These are phyloP conservation scores for Ophiostoma piceae DNA, from an alignment of 2,329 filamentous ascomycete genomes.

Conservation along the genomic window DNA sequence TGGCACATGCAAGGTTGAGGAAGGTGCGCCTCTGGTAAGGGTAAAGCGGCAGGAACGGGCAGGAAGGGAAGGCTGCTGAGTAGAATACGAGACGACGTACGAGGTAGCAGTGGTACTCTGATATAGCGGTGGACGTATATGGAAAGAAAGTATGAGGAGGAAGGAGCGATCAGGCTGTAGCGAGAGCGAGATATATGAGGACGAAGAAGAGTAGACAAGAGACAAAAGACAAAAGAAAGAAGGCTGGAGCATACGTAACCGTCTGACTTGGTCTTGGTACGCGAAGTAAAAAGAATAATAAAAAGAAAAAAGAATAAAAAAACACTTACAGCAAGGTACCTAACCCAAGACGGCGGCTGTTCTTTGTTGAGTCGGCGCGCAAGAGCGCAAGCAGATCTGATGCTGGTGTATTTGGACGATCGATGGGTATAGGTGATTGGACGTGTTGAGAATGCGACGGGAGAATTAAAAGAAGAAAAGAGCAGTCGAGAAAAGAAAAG, in stretches of 20 bases:
- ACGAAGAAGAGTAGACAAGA: not conserved
- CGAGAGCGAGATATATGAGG: not conserved
- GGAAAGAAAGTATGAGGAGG: not conserved
- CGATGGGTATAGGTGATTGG: not conserved
- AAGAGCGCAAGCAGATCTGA: not conserved
- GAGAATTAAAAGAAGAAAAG: not conserved
- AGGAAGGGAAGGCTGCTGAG: not conserved
- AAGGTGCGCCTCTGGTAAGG: not conserved
- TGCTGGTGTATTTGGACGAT: not conserved
- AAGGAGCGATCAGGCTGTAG: not conserved
- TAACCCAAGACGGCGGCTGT: slow-evolving; percentile 11
- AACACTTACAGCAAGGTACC: slow-evolving; percentile 1
- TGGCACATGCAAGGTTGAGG: not conserved
- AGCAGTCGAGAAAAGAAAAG: no score
- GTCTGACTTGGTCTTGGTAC: slow-evolving; percentile 4
- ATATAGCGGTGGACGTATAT: no score
- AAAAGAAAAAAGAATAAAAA: not conserved
- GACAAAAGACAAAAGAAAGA: slow-evolving; percentile 5
- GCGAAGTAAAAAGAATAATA: not conserved
- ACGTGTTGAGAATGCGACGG: no score
- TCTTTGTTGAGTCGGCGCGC: slow-evolving; percentile 4
- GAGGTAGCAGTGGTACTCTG: not conserved
- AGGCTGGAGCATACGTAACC: slow-evolving; percentile 13
- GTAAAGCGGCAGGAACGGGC: not conserved
- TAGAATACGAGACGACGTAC: not conserved